These are phyloP conservation scores for Boletellus sp. DNA, from an alignment of 768 basidiomycete species.

Conservation along the genomic window DNA sequence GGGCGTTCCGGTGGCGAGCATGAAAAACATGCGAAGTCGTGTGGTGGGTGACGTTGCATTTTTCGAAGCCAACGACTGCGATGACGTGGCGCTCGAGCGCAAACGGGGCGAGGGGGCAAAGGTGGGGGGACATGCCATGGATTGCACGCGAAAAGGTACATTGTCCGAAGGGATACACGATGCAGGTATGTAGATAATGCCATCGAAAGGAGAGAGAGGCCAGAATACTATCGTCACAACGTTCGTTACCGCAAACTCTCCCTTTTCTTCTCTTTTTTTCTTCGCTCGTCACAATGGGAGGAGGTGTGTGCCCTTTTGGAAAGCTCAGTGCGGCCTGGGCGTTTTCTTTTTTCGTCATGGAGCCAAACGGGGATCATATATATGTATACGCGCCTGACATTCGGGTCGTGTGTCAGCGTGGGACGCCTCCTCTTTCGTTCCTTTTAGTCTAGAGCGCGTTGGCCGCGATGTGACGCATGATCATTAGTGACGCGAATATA, in stretches of 20 bases:
- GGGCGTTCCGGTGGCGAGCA: too few species aligned
- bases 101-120: too few species aligned
- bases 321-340: background rate
- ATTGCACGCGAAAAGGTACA: too few species aligned
- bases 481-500: conserved; percentile 53
- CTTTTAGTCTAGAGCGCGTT: conserved; percentile 36
- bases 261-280: background rate
- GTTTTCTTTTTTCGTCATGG: conserved; percentile 7
- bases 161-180: background rate
- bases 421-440: background rate
- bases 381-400: background rate
- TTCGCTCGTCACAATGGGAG: background rate
- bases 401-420: background rate
- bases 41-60: too few species aligned
- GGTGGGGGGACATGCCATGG: too few species aligned
- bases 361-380: background rate
- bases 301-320: conserved; percentile 1
- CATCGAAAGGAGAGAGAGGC: background rate
- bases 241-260: background rate
- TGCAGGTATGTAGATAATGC: background rate
- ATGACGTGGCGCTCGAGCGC: too few species aligned
- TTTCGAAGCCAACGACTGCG: too few species aligned
- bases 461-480: conserved; percentile 62
- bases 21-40: too few species aligned
- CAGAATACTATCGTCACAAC: conserved; percentile 2